Evolutionary conservation across 2,329 filamentous ascomycete genomes (phyloP).

Genomic region (Biscogniauxia marginata): DNA sequence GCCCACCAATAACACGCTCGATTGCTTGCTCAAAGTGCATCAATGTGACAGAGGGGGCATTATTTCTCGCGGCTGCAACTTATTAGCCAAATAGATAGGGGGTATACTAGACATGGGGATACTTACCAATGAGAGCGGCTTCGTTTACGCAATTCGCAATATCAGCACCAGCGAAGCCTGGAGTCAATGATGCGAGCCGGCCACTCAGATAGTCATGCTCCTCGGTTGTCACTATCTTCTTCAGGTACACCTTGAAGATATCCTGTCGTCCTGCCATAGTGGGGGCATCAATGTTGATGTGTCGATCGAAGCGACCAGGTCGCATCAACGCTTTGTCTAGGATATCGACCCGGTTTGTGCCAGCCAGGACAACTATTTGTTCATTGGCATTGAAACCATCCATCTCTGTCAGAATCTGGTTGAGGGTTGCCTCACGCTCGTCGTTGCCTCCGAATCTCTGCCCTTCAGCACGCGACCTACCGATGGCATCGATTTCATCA

Average conservation of each 20-base stretch:
- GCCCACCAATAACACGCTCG: slow-evolving; percentile 91
- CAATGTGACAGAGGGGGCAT: slow-evolving; percentile 80
- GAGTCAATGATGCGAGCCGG: slow-evolving; percentile 85
- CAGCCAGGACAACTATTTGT: slow-evolving; percentile 93
- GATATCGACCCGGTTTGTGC: slow-evolving; percentile 93
- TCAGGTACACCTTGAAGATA: slow-evolving; percentile 92
- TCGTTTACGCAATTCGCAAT: slow-evolving; percentile 99
- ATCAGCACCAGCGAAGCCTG: slow-evolving; percentile 95
- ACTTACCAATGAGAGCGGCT: slow-evolving; percentile 88
- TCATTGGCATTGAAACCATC: slow-evolving; percentile 97
- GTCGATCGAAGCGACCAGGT: slow-evolving; percentile 93
- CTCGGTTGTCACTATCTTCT: slow-evolving; percentile 91
- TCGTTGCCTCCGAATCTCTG: slow-evolving; percentile 85
- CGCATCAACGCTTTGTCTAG: slow-evolving; percentile 95
- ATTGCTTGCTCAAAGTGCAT: slow-evolving; percentile 95
- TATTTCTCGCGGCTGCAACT: slow-evolving; percentile 71
- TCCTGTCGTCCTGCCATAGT: slow-evolving; percentile 97
- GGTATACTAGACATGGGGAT: neutral
- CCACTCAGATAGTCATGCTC: slow-evolving; percentile 86
- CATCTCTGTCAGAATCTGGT: slow-evolving; percentile 99
- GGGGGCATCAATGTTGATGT: slow-evolving; percentile 91
- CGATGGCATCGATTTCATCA: slow-evolving; percentile 98
- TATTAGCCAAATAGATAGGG: slow-evolving; percentile 39
- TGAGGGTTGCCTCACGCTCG: slow-evolving; percentile 93
- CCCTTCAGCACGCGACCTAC: slow-evolving; percentile 80